Conservation (phyloP, 2,329 filamentous ascomycete species). For the Neonectria magnoliae region DNA sequence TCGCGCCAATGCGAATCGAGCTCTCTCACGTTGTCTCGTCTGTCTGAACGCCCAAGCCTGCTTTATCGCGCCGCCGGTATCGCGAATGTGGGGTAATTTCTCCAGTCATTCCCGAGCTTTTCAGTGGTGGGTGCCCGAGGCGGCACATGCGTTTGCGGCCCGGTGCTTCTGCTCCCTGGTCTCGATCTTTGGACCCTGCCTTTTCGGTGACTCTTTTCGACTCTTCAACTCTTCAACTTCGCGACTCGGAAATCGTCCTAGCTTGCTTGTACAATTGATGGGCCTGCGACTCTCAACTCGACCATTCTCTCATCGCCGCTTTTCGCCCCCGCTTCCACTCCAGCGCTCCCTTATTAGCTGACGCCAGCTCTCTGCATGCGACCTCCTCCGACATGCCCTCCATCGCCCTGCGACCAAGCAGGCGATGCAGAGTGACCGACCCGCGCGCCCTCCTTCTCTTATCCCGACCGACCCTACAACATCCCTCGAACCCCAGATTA, state of each 20-base stretch:
- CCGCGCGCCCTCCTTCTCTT: constrained; percentile 27
- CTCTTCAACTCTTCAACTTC: constrained; percentile 9
- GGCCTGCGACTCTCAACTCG: not conserved
- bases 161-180: constrained; percentile 2
- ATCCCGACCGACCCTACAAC: not conserved
- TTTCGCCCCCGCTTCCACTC: not conserved
- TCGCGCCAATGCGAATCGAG: not conserved
- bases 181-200: constrained; percentile 9
- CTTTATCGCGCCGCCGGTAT: constrained; percentile 41
- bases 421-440: constrained; percentile 50
- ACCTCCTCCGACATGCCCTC: constrained; percentile 55
- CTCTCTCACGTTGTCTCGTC: constrained; percentile 8
- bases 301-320: not conserved
- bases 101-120: constrained; percentile 30
- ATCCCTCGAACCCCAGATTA: constrained; percentile 18
- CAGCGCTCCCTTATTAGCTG: not conserved
- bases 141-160: constrained; percentile 30
- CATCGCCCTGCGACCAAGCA: constrained; percentile 58
- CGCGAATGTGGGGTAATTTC: constrained; percentile 42
- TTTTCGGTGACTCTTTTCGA: constrained; percentile 4
- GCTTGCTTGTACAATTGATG: not conserved
- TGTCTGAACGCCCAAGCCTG: not conserved
- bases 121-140: constrained; percentile 30
- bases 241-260: not conserved
- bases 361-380: constrained; percentile 46